These are phyloP conservation scores for Fonsecaea multimorphosa DNA, from an alignment of 2,329 filamentous ascomycete genomes.

Conservation along the genomic window DNA sequence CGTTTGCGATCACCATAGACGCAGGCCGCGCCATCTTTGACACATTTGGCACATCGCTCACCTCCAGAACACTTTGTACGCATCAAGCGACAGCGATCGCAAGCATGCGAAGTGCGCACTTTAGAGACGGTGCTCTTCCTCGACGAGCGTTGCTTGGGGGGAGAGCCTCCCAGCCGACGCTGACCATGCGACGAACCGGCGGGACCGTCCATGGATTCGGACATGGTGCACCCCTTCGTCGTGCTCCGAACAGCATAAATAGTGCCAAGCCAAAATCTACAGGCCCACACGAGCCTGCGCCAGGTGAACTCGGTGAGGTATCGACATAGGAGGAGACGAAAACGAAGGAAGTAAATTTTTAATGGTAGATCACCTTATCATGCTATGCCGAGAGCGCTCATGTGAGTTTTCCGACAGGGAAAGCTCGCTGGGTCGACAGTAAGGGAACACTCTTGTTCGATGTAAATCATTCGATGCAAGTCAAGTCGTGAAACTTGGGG, in stretches of 20 bases:
- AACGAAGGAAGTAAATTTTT: not conserved
- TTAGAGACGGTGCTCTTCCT: not conserved
- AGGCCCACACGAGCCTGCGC: not conserved
- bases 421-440: not conserved
- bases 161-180: slow-evolving; percentile 3
- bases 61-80: slow-evolving; percentile 37
- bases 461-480: not conserved
- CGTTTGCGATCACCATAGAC: slow-evolving; percentile 36
- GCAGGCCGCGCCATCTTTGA: slow-evolving; percentile 33
- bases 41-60: slow-evolving; percentile 34
- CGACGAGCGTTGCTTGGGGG: not conserved
- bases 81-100: slow-evolving; percentile 35
- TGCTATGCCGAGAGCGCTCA: not conserved
- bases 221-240: not conserved
- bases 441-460: not conserved
- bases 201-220: not conserved
- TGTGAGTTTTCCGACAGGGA: not conserved
- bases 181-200: not conserved
- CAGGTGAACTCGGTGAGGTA: not conserved
- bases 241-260: not conserved
- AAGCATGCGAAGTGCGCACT: slow-evolving; percentile 34
- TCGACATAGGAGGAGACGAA: not conserved
- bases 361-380: not conserved
- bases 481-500: not conserved
- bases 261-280: not conserved